These are phyloP conservation scores for Vitis rupestris DNA, from an alignment of 164 flowering plant genomes.

Conservation along the genomic window DNA sequence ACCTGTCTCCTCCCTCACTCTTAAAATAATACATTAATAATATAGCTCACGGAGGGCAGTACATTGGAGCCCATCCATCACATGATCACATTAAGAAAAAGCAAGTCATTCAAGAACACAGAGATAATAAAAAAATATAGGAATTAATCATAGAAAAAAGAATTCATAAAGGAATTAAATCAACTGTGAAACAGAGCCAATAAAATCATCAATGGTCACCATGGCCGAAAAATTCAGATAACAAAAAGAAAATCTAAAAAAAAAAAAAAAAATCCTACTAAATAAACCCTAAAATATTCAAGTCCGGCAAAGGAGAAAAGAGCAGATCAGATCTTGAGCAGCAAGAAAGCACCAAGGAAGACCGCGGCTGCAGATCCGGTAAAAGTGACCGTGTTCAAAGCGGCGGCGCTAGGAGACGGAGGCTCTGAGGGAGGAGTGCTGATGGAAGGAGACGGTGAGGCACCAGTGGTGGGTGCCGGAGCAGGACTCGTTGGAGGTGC, in stretches of 20 bases:
- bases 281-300: conserved; percentile 5
- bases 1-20: too few relatives aligned
- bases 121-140: too few relatives aligned
- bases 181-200: too few relatives aligned
- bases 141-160: too few relatives aligned
- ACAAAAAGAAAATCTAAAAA: neutral
- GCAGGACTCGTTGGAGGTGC: conserved; percentile 1
- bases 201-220: too few relatives aligned
- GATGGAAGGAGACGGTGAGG: neutral
- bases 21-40: too few relatives aligned
- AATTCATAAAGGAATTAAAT: too few relatives aligned
- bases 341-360: conserved; percentile 17
- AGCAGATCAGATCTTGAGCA: conserved; percentile 31
- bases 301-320: neutral
- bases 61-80: too few relatives aligned
- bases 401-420: conserved; percentile 18
- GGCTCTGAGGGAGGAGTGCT: conserved; percentile 12
- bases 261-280: neutral
- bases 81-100: too few relatives aligned
- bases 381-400: conserved; percentile 15
- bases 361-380: conserved; percentile 26
- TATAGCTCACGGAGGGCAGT: too few relatives aligned
- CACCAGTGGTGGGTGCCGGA: too few relatives aligned
- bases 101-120: too few relatives aligned
- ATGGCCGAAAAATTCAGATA: neutral